Conservation (phyloP, 768 basidiomycete genomes). For the Lactarius evosmus region DNA sequence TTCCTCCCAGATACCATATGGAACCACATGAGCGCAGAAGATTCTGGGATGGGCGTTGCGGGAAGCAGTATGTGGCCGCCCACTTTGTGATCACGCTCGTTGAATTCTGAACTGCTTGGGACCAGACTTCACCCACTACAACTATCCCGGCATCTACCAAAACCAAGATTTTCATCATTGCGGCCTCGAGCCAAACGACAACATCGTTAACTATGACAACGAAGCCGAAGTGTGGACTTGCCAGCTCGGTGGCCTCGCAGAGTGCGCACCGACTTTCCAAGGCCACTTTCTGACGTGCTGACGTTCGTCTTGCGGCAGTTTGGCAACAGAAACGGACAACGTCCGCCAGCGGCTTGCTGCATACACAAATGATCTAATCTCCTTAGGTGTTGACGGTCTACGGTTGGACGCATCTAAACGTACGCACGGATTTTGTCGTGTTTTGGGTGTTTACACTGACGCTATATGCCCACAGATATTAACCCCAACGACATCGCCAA, state of each 20-base stretch:
- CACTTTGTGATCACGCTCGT: too few species aligned
- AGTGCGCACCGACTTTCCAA: constrained; percentile 33
- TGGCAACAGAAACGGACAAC: constrained; percentile 60
- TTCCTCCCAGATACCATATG: constrained; percentile 47
- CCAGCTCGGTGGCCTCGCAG: constrained; percentile 39
- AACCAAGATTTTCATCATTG: constrained; percentile 60
- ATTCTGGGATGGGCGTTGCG: constrained; percentile 38
- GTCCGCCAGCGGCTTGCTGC: constrained; percentile 52
- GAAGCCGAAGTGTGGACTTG: constrained; percentile 48
- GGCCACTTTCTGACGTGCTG: not conserved
- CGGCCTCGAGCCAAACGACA: constrained; percentile 49
- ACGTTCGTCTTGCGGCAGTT: constrained; percentile 35
- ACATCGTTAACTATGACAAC: constrained; percentile 55
- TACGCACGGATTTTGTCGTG: constrained; percentile 30
- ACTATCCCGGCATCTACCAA: constrained; percentile 34
- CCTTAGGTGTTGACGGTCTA: constrained; percentile 59
- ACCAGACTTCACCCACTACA: constrained; percentile 48
- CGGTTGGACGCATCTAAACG: constrained; percentile 66
- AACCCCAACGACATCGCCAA: constrained; percentile 49
- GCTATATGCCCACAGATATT: constrained; percentile 44
- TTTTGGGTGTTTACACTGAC: constrained; percentile 1
- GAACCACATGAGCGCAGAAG: constrained; percentile 61
- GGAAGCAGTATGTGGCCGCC: constrained; percentile 11
- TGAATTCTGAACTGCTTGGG: not conserved
- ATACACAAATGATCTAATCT: constrained; percentile 59